phyloP scores from a whole-genome alignment of 1,139 yeast species.

The Hansenula lynferdii region DNA sequence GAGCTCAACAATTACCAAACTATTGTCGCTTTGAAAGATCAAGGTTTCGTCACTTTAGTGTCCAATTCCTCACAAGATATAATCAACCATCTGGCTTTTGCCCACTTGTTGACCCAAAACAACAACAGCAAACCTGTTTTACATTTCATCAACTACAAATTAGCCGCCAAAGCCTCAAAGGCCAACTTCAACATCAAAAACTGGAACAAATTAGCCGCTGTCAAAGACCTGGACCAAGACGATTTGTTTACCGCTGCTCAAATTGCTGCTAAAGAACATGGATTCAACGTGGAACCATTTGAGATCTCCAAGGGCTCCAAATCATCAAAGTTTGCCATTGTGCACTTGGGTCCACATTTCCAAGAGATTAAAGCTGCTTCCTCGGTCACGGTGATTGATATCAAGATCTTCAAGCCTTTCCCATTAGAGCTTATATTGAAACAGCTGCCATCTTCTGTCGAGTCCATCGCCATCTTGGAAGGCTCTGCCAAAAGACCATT shows the following conservation, averaged over 20 bases:
- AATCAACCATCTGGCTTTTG: conserved; percentile 45
- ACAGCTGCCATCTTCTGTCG: conserved; percentile 53
- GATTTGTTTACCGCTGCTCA: conserved; percentile 6
- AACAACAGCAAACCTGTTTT: conserved; percentile 54
- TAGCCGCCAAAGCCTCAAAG: conserved; percentile 9
- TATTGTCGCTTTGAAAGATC: conserved; percentile 67
- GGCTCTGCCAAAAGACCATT: conserved; percentile 51
- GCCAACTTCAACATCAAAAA: not conserved
- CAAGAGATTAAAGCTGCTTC: conserved; percentile 41
- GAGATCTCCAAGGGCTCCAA: conserved; percentile 29
- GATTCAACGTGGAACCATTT: conserved; percentile 18
- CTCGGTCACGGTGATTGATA: conserved; percentile 43
- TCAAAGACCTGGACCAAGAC: not conserved
- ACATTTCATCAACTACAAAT: conserved; percentile 54
- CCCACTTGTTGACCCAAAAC: conserved; percentile 51
- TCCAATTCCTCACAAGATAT: conserved; percentile 57
- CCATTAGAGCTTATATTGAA: conserved; percentile 44
- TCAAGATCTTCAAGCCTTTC: conserved; percentile 74
- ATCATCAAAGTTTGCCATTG: conserved; percentile 37
- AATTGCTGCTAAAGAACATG: not conserved
- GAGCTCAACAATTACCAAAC: conserved; percentile 62
- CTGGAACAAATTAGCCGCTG: not conserved
- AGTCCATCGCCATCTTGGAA: conserved; percentile 53
- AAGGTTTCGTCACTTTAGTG: conserved; percentile 57
- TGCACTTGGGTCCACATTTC: conserved; percentile 60